Evolutionary conservation across 208 protist species (phyloP), one percentile per base, ranked within the genome.

Genomic region (Endotrypanum monterogeii): DNA sequence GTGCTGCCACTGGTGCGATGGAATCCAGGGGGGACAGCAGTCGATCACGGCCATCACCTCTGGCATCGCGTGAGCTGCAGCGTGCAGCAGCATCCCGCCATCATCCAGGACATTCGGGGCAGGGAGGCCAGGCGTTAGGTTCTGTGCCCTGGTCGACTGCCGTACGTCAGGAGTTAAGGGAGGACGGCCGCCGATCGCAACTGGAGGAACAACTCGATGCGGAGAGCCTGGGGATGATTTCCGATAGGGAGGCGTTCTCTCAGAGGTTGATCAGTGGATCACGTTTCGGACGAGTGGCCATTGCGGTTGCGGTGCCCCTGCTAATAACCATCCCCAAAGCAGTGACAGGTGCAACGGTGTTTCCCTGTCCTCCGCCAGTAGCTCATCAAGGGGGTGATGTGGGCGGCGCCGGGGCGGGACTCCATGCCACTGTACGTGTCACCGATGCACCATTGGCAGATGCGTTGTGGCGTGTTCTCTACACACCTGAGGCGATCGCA

Each of bases 401-500:
- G 28, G n/a, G 44, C 44, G 63, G 25, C 44, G 44, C 44, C 63
- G 28, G n/a, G 11, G 41, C 63, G 44, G 18, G 0, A 39, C 11
- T 25, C 23, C 5, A 39, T n/a, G 20, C 41, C 0, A 6, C 44
- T 16, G 28, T 37, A 2, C 25, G 25, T 37, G 63, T 68, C 44
- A n/a, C 8, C 1, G 66, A 70, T 1, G 66, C 69, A 11, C 75
- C 75, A 3, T 39, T 79, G 58, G 74, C 74, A 0, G 61, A 68
- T 2, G 58, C 74, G 39, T 12, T 79, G 20, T 79, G 74, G 74
- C 11, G 8, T 16, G 74, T 37, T 0, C 74, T 79, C 28, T 79
- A 48, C 23, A 37, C 46, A 12, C 74, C 74, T 25, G 60, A 4
- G 20, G 35, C 14, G 9, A 8, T 30, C 35, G 30, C 55, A 12